Conservation (phyloP, 352 stramenopile genomes). For the Phytophthora palmivora region DNA sequence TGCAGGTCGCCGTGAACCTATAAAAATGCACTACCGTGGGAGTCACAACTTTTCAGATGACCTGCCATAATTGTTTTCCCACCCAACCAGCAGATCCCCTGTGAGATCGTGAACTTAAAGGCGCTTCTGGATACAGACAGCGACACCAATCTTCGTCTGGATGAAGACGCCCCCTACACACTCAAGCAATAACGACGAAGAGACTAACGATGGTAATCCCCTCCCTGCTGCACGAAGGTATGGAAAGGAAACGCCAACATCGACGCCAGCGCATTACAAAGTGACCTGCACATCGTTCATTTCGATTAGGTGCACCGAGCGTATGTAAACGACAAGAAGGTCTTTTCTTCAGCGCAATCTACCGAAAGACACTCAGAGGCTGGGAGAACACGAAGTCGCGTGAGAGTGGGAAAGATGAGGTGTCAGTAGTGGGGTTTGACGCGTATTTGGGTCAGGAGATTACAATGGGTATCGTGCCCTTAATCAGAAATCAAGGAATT, state of each 20-base stretch:
- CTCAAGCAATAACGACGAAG: no score
- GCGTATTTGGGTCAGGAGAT: slow-evolving; percentile 13
- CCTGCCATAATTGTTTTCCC: no score
- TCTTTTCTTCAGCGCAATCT: neutral
- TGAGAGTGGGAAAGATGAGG: neutral
- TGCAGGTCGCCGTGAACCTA: no score
- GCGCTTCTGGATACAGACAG: no score
- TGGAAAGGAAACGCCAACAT: neutral
- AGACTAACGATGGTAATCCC: no score
- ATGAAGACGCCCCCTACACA: no score
- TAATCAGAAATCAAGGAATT: slow-evolving; percentile 13
- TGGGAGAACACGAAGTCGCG: neutral
- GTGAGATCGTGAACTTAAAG: no score
- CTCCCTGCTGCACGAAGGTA: no score
- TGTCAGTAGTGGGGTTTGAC: neutral
- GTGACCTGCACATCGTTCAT: neutral
- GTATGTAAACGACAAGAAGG: neutral
- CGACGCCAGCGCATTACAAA: neutral
- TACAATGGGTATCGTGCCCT: slow-evolving; percentile 1
- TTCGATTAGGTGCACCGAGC: neutral
- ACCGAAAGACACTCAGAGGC: neutral
- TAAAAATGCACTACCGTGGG: no score
- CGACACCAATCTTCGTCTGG: no score
- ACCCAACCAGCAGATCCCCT: no score
- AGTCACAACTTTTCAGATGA: no score